Evolutionary conservation across 2,329 filamentous ascomycete genomes (phyloP).

Genomic region (Colletotrichum sp.): DNA sequence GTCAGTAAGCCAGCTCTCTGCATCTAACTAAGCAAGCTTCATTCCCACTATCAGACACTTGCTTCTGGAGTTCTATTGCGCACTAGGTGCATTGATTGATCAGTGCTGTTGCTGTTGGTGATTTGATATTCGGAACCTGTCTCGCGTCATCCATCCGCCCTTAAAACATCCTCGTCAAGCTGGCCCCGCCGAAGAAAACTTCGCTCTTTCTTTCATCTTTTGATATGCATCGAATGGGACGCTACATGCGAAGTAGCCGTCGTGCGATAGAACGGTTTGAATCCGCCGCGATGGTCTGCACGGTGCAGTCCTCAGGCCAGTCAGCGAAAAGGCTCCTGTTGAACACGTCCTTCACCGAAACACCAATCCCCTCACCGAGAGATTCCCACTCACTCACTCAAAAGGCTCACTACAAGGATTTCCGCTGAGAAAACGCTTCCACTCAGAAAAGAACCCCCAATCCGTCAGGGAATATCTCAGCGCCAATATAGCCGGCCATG

Average conservation of each 20-base stretch:
- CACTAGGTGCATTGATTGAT: no score
- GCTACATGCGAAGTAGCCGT: background rate
- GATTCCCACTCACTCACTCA: background rate
- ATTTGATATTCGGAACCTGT: no score
- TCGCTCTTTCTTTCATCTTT: background rate
- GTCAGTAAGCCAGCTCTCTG: no score
- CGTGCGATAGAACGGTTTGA: background rate
- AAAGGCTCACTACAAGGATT: background rate
- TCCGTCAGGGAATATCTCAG: background rate
- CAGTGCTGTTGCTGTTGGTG: no score
- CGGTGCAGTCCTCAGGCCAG: background rate
- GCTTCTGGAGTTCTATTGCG: no score
- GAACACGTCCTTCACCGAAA: no score
- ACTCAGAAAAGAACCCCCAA: background rate
- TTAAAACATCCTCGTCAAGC: background rate
- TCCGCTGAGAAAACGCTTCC: background rate
- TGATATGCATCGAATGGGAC: background rate
- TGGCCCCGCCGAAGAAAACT: background rate
- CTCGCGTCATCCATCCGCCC: background rate
- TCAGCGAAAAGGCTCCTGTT: background rate
- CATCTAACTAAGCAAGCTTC: no score
- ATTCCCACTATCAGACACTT: no score
- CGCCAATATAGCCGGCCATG: background rate
- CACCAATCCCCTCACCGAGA: no score
- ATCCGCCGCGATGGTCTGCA: background rate